Percentiles rank a stretch among this genome's conserved stretches.
These are phyloP conservation scores for Cenococcum geophilum DNA, from an alignment of 495 filamentous ascomycete genomes.

Conservation along the genomic window DNA sequence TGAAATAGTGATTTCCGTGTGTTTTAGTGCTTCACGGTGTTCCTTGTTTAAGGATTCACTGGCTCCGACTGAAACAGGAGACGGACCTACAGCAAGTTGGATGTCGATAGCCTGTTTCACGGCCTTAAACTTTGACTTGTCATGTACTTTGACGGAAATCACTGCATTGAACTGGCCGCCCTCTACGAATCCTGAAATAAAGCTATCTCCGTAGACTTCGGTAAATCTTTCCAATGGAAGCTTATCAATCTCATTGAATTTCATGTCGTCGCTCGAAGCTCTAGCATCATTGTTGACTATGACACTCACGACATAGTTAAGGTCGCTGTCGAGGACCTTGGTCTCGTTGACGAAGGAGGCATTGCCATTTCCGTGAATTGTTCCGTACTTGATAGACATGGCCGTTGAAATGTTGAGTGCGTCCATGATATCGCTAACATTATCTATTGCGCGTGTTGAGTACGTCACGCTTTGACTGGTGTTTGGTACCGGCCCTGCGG, in stretches of 20 bases:
- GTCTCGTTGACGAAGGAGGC: slow-evolving; percentile 36
- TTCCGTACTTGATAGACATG: slow-evolving; percentile 38
- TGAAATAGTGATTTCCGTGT: slow-evolving; percentile 36
- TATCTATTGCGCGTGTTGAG: slow-evolving; percentile 35
- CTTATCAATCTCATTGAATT: slow-evolving; percentile 33
- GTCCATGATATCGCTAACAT: slow-evolving; percentile 38
- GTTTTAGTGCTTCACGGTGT: slow-evolving; percentile 29
- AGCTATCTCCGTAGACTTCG: slow-evolving; percentile 38
- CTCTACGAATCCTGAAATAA: slow-evolving; percentile 38
- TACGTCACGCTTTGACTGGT: slow-evolving; percentile 36
- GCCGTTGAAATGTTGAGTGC: slow-evolving; percentile 37
- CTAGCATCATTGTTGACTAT: slow-evolving; percentile 38
- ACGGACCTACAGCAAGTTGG: slow-evolving; percentile 32
- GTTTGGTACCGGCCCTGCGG: slow-evolving; percentile 14
- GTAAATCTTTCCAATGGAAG: slow-evolving; percentile 33
- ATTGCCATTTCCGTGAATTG: slow-evolving; percentile 36
- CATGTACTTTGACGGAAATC: slow-evolving; percentile 35
- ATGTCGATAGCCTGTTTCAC: slow-evolving; percentile 38
- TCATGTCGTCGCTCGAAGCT: slow-evolving; percentile 26
- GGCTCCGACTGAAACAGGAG: slow-evolving; percentile 27
- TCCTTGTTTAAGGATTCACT: slow-evolving; percentile 23
- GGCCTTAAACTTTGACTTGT: slow-evolving; percentile 32
- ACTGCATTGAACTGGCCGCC: slow-evolving; percentile 39
- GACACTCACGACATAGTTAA: slow-evolving; percentile 40
- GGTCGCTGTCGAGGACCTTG: slow-evolving; percentile 38